Conservation (phyloP, 176 grass and related monocot species). For the Oryza officinalis region DNA sequence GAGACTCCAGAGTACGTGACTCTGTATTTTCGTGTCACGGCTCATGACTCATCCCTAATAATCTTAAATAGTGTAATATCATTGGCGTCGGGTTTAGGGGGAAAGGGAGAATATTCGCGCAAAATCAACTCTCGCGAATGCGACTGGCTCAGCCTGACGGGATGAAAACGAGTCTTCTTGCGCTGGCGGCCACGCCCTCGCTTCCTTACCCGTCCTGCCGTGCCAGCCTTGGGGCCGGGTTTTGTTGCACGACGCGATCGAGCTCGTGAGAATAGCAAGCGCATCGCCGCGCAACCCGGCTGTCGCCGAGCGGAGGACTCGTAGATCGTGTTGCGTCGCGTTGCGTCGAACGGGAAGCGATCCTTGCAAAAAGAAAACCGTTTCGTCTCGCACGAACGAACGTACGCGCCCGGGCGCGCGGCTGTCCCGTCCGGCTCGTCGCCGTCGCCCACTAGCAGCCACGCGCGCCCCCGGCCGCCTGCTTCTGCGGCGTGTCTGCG, state of each 20-base stretch:
- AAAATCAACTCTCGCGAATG: background rate
- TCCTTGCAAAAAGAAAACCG: background rate
- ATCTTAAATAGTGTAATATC: background rate
- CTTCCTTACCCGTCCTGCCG: too few relatives aligned
- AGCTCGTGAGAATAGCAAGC: conserved; percentile 12
- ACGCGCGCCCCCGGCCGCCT: too few relatives aligned
- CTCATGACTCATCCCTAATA: background rate
- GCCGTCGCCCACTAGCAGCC: conserved; percentile 27
- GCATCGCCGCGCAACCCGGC: conserved; percentile 34
- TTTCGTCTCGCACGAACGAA: background rate
- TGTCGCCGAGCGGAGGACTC: background rate
- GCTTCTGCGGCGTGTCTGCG: background rate
- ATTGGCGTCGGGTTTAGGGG: background rate
- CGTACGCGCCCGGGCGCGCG: background rate
- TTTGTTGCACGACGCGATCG: conserved; percentile 51
- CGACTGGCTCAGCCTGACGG: background rate
- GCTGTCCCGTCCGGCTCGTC: background rate
- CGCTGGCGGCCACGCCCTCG: too few relatives aligned
- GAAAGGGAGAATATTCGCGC: conserved; percentile 51
- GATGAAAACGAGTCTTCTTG: too few relatives aligned
- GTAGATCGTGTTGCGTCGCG: conserved; percentile 35
- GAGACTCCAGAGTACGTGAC: background rate
- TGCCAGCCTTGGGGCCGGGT: conserved; percentile 17
- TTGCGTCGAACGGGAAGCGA: conserved; percentile 61
- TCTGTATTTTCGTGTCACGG: background rate